These are phyloP conservation scores for Epithemia pelagica DNA, from an alignment of 108 stramenopile species.

Conservation along the genomic window DNA sequence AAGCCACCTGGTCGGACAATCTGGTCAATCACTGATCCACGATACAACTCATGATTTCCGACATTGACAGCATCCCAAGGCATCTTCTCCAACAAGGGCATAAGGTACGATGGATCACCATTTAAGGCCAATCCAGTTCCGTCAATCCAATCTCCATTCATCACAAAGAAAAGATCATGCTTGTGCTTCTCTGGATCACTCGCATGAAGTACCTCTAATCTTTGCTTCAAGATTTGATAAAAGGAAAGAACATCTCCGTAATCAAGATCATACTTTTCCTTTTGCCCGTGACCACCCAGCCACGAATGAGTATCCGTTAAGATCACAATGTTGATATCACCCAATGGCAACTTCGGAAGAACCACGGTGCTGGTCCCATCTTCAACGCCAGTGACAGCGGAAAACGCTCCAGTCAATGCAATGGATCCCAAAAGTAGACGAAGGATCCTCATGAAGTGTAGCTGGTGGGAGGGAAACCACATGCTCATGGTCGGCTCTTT, in stretches of 20 bases:
- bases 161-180: constrained; percentile 49
- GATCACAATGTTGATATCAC: constrained; percentile 61
- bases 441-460: too few relatives aligned
- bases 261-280: constrained; percentile 58
- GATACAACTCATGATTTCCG: constrained; percentile 76
- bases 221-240: constrained; percentile 40
- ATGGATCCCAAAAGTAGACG: too few relatives aligned
- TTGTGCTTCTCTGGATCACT: not conserved
- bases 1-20: constrained; percentile 48
- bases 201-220: constrained; percentile 8
- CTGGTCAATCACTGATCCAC: constrained; percentile 23
- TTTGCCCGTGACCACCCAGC: constrained; percentile 45
- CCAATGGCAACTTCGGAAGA: constrained; percentile 24
- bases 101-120: constrained; percentile 30
- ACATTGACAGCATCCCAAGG: constrained; percentile 62
- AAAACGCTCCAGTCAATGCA: too few relatives aligned
- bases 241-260: constrained; percentile 66
- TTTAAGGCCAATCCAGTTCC: constrained; percentile 39
- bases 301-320: constrained; percentile 75
- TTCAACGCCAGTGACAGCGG: too few relatives aligned
- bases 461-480: too few relatives aligned
- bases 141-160: constrained; percentile 63
- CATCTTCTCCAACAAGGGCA: constrained; percentile 64
- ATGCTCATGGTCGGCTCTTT: too few relatives aligned
- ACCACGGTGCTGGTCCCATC: too few relatives aligned